A percentile compares a stretch with the other conserved stretches of the same genome.
phyloP scores from a whole-genome alignment of 805 yeast genomes.

The Saturnispora quitensis region DNA sequence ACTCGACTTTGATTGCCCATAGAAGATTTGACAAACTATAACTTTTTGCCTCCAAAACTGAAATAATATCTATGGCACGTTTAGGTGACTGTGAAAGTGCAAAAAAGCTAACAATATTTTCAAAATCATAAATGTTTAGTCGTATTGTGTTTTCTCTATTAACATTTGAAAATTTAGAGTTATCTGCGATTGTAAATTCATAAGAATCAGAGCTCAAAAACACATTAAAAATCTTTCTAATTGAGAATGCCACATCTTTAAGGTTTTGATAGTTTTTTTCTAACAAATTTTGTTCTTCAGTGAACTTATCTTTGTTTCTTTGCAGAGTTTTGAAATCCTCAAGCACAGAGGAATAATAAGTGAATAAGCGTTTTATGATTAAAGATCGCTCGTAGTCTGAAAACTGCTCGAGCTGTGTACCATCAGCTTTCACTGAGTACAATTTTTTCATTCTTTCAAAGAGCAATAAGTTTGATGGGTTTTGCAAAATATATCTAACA shows the following conservation, averaged over 20 bases:
- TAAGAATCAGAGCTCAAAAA: neutral
- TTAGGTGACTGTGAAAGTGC: constrained; percentile 11
- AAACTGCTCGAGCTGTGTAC: neutral
- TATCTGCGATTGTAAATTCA: neutral
- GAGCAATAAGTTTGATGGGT: neutral
- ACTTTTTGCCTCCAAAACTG: constrained; percentile 15
- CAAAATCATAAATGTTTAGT: constrained; percentile 19
- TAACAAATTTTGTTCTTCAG: neutral
- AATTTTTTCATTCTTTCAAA: neutral
- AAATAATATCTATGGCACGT: constrained; percentile 17
- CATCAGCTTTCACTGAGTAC: neutral
- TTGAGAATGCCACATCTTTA: neutral
- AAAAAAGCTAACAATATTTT: constrained; percentile 18
- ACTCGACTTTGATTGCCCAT: constrained; percentile 20
- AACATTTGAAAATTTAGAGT: neutral
- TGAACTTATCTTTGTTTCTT: neutral
- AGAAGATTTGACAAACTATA: constrained; percentile 17
- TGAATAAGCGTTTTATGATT: constrained; percentile 7
- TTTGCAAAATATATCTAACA: neutral
- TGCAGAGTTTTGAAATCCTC: neutral
- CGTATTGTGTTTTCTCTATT: neutral
- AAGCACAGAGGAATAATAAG: neutral
- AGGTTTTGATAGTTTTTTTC: neutral
- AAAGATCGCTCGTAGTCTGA: constrained; percentile 8
- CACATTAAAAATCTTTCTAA: neutral